Percentiles rank a stretch among this genome's conserved stretches.
Conservation (phyloP, 768 basidiomycete species). For the Naganishia randhawae region DNA sequence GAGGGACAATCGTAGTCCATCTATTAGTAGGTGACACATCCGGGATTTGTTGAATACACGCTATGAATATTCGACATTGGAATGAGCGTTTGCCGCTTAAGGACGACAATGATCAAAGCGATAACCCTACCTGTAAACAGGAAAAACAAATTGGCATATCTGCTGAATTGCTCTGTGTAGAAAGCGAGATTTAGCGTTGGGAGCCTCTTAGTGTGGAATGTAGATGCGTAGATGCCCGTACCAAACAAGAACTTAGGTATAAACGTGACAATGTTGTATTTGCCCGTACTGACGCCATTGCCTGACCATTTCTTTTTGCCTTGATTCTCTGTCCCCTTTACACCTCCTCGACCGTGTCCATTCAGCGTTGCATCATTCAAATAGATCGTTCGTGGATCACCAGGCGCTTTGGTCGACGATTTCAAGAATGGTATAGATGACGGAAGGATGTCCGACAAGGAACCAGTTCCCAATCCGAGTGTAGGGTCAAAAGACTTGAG, state of each 20-base stretch:
- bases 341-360: constrained; percentile 44
- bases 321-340: constrained; percentile 63
- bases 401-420: constrained; percentile 22
- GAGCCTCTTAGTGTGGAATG: too few species aligned
- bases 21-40: constrained; percentile 92
- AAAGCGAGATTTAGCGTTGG: neutral
- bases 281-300: constrained; percentile 89
- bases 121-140: constrained; percentile 66
- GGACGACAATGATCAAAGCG: neutral
- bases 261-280: constrained; percentile 84
- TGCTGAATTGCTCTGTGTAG: constrained; percentile 84
- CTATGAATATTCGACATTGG: constrained; percentile 46
- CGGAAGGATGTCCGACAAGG: constrained; percentile 12
- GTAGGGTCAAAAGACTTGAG: constrained; percentile 43
- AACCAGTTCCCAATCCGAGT: constrained; percentile 37
- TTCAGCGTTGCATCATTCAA: constrained; percentile 70
- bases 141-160: constrained; percentile 98
- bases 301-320: constrained; percentile 28
- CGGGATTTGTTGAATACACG: constrained; percentile 94
- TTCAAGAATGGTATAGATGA: constrained; percentile 14
- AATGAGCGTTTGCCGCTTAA: neutral
- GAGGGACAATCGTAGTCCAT: constrained; percentile 90
- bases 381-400: constrained; percentile 61
- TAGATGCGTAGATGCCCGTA: constrained; percentile 55
- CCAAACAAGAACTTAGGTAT: constrained; percentile 88